Base-by-base conservation (phyloP, 352 stramenopile species). In the Thalassiosira gravida region DNA sequence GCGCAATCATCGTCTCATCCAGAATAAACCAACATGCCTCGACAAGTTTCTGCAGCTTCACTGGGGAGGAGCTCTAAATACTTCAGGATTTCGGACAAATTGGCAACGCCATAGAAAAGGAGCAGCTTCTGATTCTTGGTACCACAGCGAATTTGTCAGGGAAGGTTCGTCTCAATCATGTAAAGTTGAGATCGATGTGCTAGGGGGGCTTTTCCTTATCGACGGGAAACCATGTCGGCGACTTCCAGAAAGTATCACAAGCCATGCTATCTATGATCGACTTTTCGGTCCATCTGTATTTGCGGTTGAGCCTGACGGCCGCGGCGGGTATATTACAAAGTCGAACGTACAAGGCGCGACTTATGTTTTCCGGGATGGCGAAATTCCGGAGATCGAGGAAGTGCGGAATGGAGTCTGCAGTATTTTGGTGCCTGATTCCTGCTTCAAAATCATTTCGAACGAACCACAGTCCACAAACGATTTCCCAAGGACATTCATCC, bases 201-300 rank as follows among this genome's bases (percentile, higher is more conserved):
- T 69, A 1, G 46, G 61, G 3, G 61, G 61, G 18, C 42, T 59
- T 9, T 56, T 69, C 58, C 44, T 69, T 8, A 59, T 69, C 7
- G 44, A 69, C n/a, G 61, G 61, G 16, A 56, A 46, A 59, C 61
- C 61, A n/a, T 69, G 61, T 25, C 20, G 58, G 61, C 18, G 61
- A 32, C 61, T 69, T 59, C 61, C 61, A 8, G 46, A 69, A 13
- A 69, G 39, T 14, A 57, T 69, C 22, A 57, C 42, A 24, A 20
- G 39, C 27, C 61, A 69, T 59, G 2, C 24, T 11, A 42, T 69
- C 3, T 69, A 69, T 56, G n/a, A 5, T 2, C 61, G 61, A 16
- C 42, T 69, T 2, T 69, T 69, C 58, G 61, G 61, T 18, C 20
- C 44, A 39, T 32, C 61, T 3, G n/a, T 69, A 18, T 46, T 69